These are phyloP conservation scores for Lipomyces chichibuensis DNA, from an alignment of 805 yeast species.

Conservation along the genomic window DNA sequence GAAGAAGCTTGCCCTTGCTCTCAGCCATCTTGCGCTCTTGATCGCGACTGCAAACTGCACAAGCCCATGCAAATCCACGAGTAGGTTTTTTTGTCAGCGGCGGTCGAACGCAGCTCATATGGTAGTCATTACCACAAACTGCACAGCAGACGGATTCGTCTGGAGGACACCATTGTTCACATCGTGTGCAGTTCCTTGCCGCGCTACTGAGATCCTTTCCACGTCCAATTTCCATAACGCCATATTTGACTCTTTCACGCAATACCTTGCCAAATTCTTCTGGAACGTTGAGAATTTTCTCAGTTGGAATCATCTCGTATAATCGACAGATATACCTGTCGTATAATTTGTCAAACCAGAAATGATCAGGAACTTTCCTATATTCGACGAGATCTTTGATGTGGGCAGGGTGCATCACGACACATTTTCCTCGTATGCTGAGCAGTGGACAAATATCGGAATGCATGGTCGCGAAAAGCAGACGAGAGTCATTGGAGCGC, in stretches of 20 bases:
- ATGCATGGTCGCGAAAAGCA: conserved; percentile 82
- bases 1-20: conserved; percentile 42
- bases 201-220: conserved; percentile 64
- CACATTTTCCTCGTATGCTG: conserved; percentile 74
- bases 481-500: conserved; percentile 67
- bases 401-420: conserved; percentile 69
- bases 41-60: conserved; percentile 73
- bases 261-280: conserved; percentile 62
- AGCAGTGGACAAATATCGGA: conserved; percentile 77
- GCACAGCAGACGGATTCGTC: conserved; percentile 78
- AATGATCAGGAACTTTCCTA: conserved; percentile 63
- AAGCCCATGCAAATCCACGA: conserved; percentile 88
- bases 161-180: conserved; percentile 83
- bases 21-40: conserved; percentile 52
- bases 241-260: conserved; percentile 67
- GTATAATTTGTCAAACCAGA: conserved; percentile 82
- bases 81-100: conserved; percentile 79
- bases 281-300: conserved; percentile 60
- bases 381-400: conserved; percentile 61
- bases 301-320: conserved; percentile 75
- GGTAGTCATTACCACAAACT: conserved; percentile 71
- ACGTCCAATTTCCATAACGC: conserved; percentile 72
- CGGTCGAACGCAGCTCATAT: conserved; percentile 83
- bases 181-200: conserved; percentile 70
- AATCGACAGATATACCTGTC: conserved; percentile 83